Percentiles rank a stretch among this genome's conserved stretches.
phyloP scores from a whole-genome alignment of 1,139 yeast species.

The Pichia sp. region DNA sequence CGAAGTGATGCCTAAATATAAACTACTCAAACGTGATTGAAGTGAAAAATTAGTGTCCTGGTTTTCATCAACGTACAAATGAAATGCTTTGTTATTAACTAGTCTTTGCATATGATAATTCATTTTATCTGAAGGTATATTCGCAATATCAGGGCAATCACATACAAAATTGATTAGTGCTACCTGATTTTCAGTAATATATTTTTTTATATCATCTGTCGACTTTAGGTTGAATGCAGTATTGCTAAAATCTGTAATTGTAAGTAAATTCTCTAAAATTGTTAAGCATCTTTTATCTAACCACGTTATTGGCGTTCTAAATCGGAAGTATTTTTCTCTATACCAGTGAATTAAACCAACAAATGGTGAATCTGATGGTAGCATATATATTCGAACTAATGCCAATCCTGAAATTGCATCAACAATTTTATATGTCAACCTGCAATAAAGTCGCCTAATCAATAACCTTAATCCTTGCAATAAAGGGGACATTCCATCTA shows the following conservation, averaged over 20 bases:
- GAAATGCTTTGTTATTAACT: constrained; percentile 20
- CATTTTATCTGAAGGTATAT: constrained; percentile 9
- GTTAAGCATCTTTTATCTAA: constrained; percentile 26
- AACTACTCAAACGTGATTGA: constrained; percentile 26
- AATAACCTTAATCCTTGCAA: constrained; percentile 38
- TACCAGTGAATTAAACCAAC: constrained; percentile 31
- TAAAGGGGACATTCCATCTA: constrained; percentile 5
- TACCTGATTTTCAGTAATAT: constrained; percentile 10
- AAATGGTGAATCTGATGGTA: constrained; percentile 43
- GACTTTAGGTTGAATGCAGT: constrained; percentile 24
- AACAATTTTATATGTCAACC: constrained; percentile 39
- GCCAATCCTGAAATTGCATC: constrained; percentile 17
- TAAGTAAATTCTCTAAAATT: constrained; percentile 33
- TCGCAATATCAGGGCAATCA: neutral
- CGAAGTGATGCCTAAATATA: constrained; percentile 38
- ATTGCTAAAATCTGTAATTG: constrained; percentile 36
- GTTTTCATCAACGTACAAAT: neutral
- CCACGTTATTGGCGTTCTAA: constrained; percentile 31
- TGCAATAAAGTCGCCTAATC: constrained; percentile 33
- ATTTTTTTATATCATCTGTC: constrained; percentile 6
- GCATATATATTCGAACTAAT: constrained; percentile 39
- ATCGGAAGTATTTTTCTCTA: constrained; percentile 27
- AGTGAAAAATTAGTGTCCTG: neutral
- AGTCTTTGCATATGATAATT: constrained; percentile 35
- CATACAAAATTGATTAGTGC: constrained; percentile 5